Evolutionary conservation across 108 stramenopile species (phyloP).

Genomic region (Discostella pseudostelligera): DNA sequence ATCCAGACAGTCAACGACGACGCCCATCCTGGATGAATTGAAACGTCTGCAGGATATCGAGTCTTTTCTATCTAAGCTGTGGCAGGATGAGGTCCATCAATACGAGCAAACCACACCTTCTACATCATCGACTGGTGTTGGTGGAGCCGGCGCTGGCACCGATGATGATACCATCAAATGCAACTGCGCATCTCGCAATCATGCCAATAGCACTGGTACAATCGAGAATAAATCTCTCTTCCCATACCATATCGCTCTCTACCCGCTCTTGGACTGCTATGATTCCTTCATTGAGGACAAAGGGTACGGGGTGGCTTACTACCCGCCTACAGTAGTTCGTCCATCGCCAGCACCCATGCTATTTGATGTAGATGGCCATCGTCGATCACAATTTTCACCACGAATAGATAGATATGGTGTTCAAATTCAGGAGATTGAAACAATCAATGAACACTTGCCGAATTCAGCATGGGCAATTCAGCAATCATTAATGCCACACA

Average conservation of each 20-base stretch:
- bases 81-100: slow-evolving; percentile 26
- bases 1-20: not conserved
- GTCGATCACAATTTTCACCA: slow-evolving; percentile 23
- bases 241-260: slow-evolving; percentile 53
- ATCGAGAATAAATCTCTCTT: slow-evolving; percentile 43
- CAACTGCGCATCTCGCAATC: slow-evolving; percentile 26
- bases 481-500: slow-evolving; percentile 28
- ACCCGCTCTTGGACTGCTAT: slow-evolving; percentile 55
- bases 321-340: not conserved
- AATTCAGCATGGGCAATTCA: slow-evolving; percentile 42
- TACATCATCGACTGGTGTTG: not conserved
- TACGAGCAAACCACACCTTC: slow-evolving; percentile 17
- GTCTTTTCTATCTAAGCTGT: slow-evolving; percentile 12
- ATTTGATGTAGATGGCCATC: slow-evolving; percentile 16
- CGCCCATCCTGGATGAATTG: slow-evolving; percentile 22
- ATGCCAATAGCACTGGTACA: slow-evolving; percentile 33
- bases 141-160: not conserved
- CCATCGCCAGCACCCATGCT: slow-evolving; percentile 35
- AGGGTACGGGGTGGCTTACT: not conserved
- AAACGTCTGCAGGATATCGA: slow-evolving; percentile 27
- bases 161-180: not conserved
- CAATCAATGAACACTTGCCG: slow-evolving; percentile 30
- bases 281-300: slow-evolving; percentile 26
- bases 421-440: slow-evolving; percentile 27
- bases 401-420: slow-evolving; percentile 26